Percentiles rank a stretch among this genome's conserved stretches.
Conservation (phyloP, 345 rosid species). For the Pugionium cornutum region DNA sequence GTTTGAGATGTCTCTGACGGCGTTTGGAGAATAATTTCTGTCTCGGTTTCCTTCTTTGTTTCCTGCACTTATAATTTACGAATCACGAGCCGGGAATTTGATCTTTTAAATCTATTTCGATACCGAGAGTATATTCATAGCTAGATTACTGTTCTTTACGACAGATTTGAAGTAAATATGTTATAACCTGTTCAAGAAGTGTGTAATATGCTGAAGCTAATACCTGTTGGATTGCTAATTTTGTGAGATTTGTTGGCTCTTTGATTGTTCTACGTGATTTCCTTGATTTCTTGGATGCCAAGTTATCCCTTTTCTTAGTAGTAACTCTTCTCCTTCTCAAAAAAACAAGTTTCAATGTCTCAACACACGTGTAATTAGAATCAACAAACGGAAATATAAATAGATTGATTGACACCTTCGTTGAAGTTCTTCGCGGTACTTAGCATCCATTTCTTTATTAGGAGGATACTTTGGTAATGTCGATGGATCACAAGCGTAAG, state of each 20-base stretch:
- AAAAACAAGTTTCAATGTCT: neutral
- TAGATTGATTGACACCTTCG: conserved; percentile 40
- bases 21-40: conserved; percentile 39
- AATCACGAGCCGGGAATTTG: neutral
- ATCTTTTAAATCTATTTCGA: no score
- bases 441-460: conserved; percentile 80
- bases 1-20: conserved; percentile 47
- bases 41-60: conserved; percentile 37
- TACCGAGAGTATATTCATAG: no score
- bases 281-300: conserved; percentile 44
- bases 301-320: conserved; percentile 43
- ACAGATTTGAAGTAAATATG: no score
- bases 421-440: conserved; percentile 61
- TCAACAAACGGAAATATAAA: no score
- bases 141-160: no score
- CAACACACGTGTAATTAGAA: neutral
- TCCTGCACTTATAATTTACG: conserved; percentile 46
- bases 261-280: conserved; percentile 47
- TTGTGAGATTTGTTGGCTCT: conserved; percentile 37
- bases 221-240: conserved; percentile 47
- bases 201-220: neutral
- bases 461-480: conserved; percentile 74
- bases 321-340: conserved; percentile 54
- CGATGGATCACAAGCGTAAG: conserved; percentile 73
- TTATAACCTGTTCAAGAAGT: neutral